Evolutionary conservation across 2,329 filamentous ascomycete genomes (phyloP).

Genomic region (Dothideomycetes sp.): DNA sequence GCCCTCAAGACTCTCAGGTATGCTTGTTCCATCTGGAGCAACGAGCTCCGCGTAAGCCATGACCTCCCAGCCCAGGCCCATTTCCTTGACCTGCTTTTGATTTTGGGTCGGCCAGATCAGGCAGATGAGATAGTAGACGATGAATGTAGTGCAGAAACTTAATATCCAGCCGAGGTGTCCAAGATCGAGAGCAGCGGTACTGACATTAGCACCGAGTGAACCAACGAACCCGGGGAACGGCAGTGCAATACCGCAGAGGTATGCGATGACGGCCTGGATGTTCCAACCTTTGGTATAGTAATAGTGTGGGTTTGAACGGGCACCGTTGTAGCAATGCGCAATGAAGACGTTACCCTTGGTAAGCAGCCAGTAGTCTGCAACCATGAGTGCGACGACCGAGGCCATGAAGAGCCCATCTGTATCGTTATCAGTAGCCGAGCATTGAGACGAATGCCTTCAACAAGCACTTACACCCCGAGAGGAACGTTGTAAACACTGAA

Average conservation of each 20-base stretch:
- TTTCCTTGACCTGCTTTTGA: slow-evolving; percentile 23
- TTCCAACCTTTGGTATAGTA: slow-evolving; percentile 43
- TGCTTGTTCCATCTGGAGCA: slow-evolving; percentile 12
- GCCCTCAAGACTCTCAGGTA: slow-evolving; percentile 8
- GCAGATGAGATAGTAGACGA: slow-evolving; percentile 40
- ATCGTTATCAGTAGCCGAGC: no score
- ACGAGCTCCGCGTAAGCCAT: slow-evolving; percentile 12
- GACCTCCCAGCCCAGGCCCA: slow-evolving; percentile 19
- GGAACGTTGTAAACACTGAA: slow-evolving; percentile 48
- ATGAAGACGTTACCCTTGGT: slow-evolving; percentile 26
- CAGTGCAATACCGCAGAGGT: slow-evolving; percentile 46
- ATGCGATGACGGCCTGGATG: slow-evolving; percentile 45
- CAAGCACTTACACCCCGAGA: slow-evolving; percentile 28
- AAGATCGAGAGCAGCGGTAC: slow-evolving; percentile 20
- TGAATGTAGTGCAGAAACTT: slow-evolving; percentile 44
- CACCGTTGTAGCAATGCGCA: slow-evolving; percentile 32
- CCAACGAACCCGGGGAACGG: slow-evolving; percentile 45
- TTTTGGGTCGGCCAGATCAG: slow-evolving; percentile 27
- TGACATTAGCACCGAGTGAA: slow-evolving; percentile 26
- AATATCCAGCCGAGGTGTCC: slow-evolving; percentile 53
- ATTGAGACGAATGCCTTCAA: background rate
- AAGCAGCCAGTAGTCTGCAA: slow-evolving; percentile 48
- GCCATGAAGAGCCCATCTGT: slow-evolving; percentile 55
- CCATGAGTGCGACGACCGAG: slow-evolving; percentile 50
- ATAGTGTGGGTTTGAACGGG: slow-evolving; percentile 37